Evolutionary conservation across 768 basidiomycete species (phyloP).

Genomic region (Tylopilus rubrobrunneus): DNA sequence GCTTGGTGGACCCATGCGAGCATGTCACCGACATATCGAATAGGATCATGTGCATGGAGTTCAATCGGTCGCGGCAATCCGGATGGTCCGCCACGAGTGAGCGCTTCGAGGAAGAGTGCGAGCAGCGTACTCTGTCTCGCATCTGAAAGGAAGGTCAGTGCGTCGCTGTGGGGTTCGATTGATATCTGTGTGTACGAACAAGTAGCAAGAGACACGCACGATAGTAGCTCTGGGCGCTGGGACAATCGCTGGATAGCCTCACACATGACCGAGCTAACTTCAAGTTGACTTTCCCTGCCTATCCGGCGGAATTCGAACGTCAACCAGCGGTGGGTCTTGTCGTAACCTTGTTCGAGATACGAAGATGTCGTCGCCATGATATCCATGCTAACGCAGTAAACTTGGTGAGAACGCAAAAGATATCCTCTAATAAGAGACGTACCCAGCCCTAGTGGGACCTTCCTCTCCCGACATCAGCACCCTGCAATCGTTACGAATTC

Average conservation of each 20-base stretch:
- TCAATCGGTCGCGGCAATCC: conserved; percentile 92
- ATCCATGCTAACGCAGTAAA: conserved; percentile 57
- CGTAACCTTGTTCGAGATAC: conserved; percentile 84
- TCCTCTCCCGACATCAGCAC: conserved; percentile 85
- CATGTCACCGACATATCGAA: conserved; percentile 97
- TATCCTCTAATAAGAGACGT: conserved; percentile 10
- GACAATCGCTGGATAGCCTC: conserved; percentile 75
- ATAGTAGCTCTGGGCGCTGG: conserved; percentile 70
- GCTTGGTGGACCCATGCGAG: conserved; percentile 97
- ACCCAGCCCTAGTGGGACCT: conserved; percentile 77
- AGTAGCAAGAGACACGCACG: conserved; percentile 15
- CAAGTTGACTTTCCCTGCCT: conserved; percentile 68
- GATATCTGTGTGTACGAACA: neutral
- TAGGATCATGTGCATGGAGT: conserved; percentile 95
- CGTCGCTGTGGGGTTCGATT: conserved; percentile 49
- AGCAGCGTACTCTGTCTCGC: conserved; percentile 80
- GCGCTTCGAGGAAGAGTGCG: conserved; percentile 77
- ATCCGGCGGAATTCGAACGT: conserved; percentile 80
- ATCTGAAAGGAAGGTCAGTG: conserved; percentile 69
- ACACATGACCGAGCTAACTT: conserved; percentile 60
- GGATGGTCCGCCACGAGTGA: conserved; percentile 84
- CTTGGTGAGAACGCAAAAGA: neutral
- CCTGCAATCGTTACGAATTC: conserved; percentile 79
- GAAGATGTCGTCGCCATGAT: conserved; percentile 81
- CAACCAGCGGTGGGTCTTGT: conserved; percentile 85